Conservation (phyloP, 208 protist species). For the Phytomonas sp. region DNA sequence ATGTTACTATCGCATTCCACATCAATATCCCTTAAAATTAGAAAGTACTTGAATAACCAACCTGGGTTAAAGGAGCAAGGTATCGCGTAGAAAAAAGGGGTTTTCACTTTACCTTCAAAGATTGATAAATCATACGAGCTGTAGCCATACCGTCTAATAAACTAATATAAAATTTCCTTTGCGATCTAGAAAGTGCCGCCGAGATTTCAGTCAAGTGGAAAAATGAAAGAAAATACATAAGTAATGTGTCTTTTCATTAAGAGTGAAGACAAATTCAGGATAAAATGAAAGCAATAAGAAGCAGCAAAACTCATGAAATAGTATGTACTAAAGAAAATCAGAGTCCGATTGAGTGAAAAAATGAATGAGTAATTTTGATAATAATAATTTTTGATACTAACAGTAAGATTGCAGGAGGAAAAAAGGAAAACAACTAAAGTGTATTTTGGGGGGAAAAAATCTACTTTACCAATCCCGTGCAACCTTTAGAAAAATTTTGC, state of each 20-base stretch:
- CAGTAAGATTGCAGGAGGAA: neutral
- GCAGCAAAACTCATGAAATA: neutral
- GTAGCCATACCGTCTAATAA: neutral
- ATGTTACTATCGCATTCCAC: neutral
- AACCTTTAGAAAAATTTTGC: neutral
- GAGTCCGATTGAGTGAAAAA: neutral
- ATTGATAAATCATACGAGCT: neutral
- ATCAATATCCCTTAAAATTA: neutral
- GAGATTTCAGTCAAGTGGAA: neutral
- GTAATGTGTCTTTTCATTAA: neutral
- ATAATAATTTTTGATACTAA: neutral
- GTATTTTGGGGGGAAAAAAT: neutral
- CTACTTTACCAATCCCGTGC: neutral
- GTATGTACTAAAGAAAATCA: neutral
- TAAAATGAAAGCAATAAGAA: constrained; percentile 1
- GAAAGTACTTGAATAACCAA: neutral
- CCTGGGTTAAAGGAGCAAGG: neutral
- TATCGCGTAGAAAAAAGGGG: neutral
- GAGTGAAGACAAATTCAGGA: neutral
- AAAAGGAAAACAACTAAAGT: neutral
- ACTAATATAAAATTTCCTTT: neutral
- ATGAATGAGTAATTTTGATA: neutral
- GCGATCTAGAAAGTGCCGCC: neutral
- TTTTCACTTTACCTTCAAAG: neutral
- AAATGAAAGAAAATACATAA: neutral